phyloP scores from a whole-genome alignment of 2,329 filamentous ascomycete genomes.

The Chrysoporthe austroafricana region DNA sequence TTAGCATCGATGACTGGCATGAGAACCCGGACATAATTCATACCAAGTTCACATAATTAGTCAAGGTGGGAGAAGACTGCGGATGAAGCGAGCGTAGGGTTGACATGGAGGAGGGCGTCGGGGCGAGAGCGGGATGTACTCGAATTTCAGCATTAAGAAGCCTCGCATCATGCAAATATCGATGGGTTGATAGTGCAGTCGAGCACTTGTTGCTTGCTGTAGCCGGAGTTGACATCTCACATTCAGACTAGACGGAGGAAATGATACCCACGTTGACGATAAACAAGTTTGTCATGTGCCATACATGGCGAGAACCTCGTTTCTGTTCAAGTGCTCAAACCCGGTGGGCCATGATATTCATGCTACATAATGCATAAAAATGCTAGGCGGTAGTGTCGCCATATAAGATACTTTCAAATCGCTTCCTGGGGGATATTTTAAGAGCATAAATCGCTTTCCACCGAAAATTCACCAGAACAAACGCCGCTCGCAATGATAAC shows the following conservation, averaged over 20 bases:
- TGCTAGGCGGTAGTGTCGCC: background rate
- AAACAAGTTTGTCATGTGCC: background rate
- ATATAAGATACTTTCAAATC: conserved; percentile 6
- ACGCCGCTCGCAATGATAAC: conserved; percentile 36
- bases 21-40: conserved; percentile 99
- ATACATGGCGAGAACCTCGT: background rate
- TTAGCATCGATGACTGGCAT: conserved; percentile 99
- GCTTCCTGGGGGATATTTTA: conserved; percentile 44
- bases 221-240: conserved; percentile 28
- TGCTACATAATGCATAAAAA: background rate
- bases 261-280: conserved; percentile 30
- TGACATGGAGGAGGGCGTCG: conserved; percentile 10
- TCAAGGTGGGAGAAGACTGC: background rate
- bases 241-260: conserved; percentile 27
- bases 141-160: conserved; percentile 6
- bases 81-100: background rate
- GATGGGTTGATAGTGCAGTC: conserved; percentile 23
- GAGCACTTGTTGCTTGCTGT: conserved; percentile 22
- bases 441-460: conserved; percentile 30
- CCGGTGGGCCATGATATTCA: background rate
- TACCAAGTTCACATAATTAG: conserved; percentile 83
- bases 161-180: conserved; percentile 5
- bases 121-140: conserved; percentile 16
- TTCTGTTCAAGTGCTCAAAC: background rate
- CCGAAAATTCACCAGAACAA: conserved; percentile 50